These are phyloP conservation scores for Davidsoniella eucalypti DNA, from an alignment of 2,329 filamentous ascomycete species.

Conservation along the genomic window DNA sequence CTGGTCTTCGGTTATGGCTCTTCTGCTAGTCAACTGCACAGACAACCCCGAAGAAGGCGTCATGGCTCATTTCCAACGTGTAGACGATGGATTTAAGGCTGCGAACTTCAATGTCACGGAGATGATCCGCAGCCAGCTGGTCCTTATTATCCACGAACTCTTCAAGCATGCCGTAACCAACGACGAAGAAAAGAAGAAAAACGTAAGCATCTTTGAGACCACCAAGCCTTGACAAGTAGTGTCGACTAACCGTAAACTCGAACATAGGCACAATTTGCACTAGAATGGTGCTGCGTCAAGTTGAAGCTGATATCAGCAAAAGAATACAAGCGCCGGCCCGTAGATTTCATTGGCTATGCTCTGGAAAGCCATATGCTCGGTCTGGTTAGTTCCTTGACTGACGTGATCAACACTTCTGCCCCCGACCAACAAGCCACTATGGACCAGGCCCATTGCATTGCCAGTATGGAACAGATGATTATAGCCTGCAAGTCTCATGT, in stretches of 20 bases:
- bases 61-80: conserved; percentile 49
- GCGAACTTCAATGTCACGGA: conserved; percentile 47
- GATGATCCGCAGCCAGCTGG: conserved; percentile 58
- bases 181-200: conserved; percentile 35
- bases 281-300: conserved; percentile 27
- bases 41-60: conserved; percentile 45
- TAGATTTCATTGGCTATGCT: conserved; percentile 52
- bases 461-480: conserved; percentile 79
- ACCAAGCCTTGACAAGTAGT: no score
- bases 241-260: neutral
- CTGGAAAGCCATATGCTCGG: conserved; percentile 73
- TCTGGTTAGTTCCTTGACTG: conserved; percentile 68
- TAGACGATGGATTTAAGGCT: conserved; percentile 47
- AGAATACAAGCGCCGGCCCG: conserved; percentile 30
- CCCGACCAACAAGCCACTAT: conserved; percentile 33
- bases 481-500: conserved; percentile 56
- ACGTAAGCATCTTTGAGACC: conserved; percentile 30
- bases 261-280: conserved; percentile 22
- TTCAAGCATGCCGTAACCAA: conserved; percentile 62
- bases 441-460: conserved; percentile 64
- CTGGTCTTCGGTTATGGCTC: conserved; percentile 38
- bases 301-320: conserved; percentile 24
- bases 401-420: conserved; percentile 53
- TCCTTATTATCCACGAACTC: conserved; percentile 62
- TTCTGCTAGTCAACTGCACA: conserved; percentile 41